Percentiles rank a stretch among this genome's conserved stretches.
These are phyloP conservation scores for Marasmius sp. DNA, from an alignment of 1,284 basidiomycete genomes.

Conservation along the genomic window DNA sequence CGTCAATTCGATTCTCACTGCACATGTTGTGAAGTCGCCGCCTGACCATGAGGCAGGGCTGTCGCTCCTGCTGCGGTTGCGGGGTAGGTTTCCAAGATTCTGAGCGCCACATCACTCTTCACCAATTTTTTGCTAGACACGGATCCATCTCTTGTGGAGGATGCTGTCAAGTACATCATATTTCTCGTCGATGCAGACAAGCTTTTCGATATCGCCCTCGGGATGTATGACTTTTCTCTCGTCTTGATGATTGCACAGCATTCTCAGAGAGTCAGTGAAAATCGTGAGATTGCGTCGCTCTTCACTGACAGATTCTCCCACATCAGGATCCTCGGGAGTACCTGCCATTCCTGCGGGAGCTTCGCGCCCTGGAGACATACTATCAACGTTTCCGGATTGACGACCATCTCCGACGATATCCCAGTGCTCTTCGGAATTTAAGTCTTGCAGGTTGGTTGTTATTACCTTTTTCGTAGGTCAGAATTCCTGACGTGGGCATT, in stretches of 20 bases:
- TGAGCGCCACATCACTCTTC: background rate
- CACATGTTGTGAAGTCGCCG: conserved; percentile 90
- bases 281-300: no score
- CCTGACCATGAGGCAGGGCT: conserved; percentile 91
- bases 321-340: conserved; percentile 94
- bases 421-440: conserved; percentile 78
- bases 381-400: conserved; percentile 94
- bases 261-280: conserved; percentile 78
- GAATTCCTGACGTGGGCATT: background rate
- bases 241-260: conserved; percentile 97
- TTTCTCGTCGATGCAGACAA: conserved; percentile 94
- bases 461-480: background rate
- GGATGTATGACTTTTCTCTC: conserved; percentile 98
- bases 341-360: conserved; percentile 91
- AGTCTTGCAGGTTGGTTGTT: conserved; percentile 61
- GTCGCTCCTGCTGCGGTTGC: conserved; percentile 72
- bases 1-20: conserved; percentile 89
- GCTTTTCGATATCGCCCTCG: conserved; percentile 92
- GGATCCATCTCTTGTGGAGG: conserved; percentile 81
- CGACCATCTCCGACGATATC: conserved; percentile 82
- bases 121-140: conserved; percentile 44
- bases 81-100: conserved; percentile 46
- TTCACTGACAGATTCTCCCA: no score
- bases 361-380: conserved; percentile 77
- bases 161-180: conserved; percentile 98